phyloP scores from a whole-genome alignment of 2,329 filamentous ascomycete genomes.

The Aaosphaeria pasadenensis region DNA sequence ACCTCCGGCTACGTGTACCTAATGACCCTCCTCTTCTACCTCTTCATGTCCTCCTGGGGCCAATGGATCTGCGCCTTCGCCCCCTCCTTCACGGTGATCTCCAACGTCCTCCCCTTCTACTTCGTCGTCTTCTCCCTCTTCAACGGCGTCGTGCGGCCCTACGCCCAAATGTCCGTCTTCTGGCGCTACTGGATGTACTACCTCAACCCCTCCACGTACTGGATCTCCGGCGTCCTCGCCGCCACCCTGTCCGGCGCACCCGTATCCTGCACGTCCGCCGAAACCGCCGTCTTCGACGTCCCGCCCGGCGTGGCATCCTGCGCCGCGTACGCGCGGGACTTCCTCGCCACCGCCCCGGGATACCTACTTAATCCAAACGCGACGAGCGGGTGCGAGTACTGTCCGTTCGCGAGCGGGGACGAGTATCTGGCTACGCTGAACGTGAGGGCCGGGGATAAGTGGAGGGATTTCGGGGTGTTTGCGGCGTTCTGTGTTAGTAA shows the following conservation, averaged over 20 bases:
- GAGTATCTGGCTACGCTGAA: slow-evolving; percentile 64
- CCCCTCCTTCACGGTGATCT: slow-evolving; percentile 74
- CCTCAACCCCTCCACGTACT: slow-evolving; percentile 67
- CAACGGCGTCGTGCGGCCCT: slow-evolving; percentile 74
- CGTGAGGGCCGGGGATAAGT: slow-evolving; percentile 59
- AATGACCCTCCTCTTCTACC: slow-evolving; percentile 74
- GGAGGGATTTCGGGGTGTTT: slow-evolving; percentile 72
- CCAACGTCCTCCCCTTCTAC: slow-evolving; percentile 73
- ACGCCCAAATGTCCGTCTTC: slow-evolving; percentile 62
- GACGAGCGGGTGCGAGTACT: slow-evolving; percentile 64
- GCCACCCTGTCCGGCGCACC: slow-evolving; percentile 56
- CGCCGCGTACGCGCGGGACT: slow-evolving; percentile 59
- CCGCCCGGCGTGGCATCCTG: slow-evolving; percentile 63
- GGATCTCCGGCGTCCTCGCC: slow-evolving; percentile 67
- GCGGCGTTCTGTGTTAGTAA: slow-evolving; percentile 68
- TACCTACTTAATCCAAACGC: slow-evolving; percentile 63
- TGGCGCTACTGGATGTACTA: slow-evolving; percentile 73
- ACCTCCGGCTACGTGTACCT: slow-evolving; percentile 73
- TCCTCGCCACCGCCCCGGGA: slow-evolving; percentile 54
- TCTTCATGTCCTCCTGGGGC: slow-evolving; percentile 74
- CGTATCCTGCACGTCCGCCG: slow-evolving; percentile 46
- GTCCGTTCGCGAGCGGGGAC: slow-evolving; percentile 62
- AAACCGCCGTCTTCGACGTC: slow-evolving; percentile 64
- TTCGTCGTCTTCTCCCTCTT: slow-evolving; percentile 75
- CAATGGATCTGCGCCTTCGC: slow-evolving; percentile 85